These are phyloP conservation scores for Aspergillus niger DNA, from an alignment of 2,329 filamentous ascomycete genomes.

Conservation along the genomic window DNA sequence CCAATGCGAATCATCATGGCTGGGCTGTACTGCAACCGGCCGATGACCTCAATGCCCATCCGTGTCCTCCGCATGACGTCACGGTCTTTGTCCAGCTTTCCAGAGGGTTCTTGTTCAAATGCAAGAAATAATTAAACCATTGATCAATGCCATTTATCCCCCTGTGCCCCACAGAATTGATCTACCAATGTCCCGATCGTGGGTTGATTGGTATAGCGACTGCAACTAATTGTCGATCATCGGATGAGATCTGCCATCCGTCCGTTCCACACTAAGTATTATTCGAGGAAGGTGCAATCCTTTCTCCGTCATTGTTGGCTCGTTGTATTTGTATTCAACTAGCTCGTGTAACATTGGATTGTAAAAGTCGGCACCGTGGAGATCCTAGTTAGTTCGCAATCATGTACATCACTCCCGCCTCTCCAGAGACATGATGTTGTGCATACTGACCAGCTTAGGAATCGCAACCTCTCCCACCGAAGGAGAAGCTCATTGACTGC, in stretches of 20 bases:
- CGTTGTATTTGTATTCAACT: background rate
- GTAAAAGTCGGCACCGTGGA: background rate
- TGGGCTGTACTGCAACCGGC: conserved; percentile 22
- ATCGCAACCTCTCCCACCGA: conserved; percentile 46
- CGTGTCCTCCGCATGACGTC: conserved; percentile 36
- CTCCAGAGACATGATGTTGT: background rate
- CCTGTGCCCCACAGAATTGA: background rate
- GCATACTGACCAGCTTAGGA: conserved; percentile 32
- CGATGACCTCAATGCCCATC: conserved; percentile 30
- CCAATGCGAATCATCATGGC: background rate
- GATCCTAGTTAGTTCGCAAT: conserved; percentile 4
- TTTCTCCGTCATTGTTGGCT: background rate
- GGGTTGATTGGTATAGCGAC: background rate
- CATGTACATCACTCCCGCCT: conserved; percentile 13
- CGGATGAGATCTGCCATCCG: background rate
- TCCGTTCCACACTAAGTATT: background rate
- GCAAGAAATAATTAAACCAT: background rate
- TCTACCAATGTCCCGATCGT: background rate
- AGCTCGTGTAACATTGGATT: background rate
- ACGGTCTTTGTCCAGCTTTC: conserved; percentile 13
- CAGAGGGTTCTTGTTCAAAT: no score
- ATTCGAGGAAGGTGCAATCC: conserved; percentile 21
- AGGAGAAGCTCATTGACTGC: conserved; percentile 31
- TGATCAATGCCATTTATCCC: background rate
- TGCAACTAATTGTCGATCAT: background rate